Base-by-base conservation (phyloP, 2,329 filamentous ascomycete species). In the Alternaria panax region DNA sequence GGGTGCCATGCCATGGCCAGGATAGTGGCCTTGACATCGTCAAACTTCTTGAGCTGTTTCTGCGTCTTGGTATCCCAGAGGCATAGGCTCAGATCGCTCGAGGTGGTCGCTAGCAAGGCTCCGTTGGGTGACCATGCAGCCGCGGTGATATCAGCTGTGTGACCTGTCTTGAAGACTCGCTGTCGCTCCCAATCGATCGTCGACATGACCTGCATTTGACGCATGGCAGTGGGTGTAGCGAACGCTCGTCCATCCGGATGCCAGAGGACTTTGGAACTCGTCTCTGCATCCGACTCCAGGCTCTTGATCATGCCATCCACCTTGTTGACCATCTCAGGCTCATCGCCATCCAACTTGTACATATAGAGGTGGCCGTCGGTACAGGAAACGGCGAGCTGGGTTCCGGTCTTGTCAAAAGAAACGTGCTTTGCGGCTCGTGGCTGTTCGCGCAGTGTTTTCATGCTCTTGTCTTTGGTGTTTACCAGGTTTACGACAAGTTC, bases 111-210 rank as follows among this genome's bases (percentile, higher is more conserved):
- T 22, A 99, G 83, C 70, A 99, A 83, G 1, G 93, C 92, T 38
- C 95, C 95, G 73, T 99, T 99, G 2, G 93, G 92, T 14, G 94
- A 97, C 95, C 95, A 99, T 34, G 91, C 88, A 34, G 96, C 80
- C 2, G 93, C 91, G 0, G 92, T 97, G 59, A 99, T 90, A 66
- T 96, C 91, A 18, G 89, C 90, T 41, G 88, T 88, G 73, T 98
- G 95, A 0, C 90, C 92, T 28, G 89, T 88, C 7, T 88, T 81
- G 75, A 99, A 99, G 0, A 83, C 80, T 60, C 90, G 87, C 76
- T 98, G 93, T 67, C 90, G 90, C 74, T 93, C 91, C 91, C 94
- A 97, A 75, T 97, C 92, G 52, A 87, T 88, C 62, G 89, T 88
- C n/a, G 94, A 96, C 56, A 97, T 86, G 38, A 97, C 87, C 71